A percentile compares a stretch with the other conserved stretches of the same genome.
Conservation (phyloP, 495 filamentous ascomycete genomes). For the Tuber umbilicatum region DNA sequence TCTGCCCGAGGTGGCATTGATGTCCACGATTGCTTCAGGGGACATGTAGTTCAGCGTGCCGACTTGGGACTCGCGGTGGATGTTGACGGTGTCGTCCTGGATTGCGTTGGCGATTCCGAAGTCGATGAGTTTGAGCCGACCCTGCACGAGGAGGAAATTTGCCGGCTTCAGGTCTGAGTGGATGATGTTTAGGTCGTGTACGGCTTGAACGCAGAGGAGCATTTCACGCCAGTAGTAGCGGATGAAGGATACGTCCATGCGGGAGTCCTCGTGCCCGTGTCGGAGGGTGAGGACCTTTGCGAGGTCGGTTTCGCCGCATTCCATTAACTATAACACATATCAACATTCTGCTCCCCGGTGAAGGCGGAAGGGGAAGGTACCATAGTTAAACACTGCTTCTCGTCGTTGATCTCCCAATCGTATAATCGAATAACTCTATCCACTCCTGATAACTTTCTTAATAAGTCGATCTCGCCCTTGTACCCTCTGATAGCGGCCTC, state of each 20-base stretch:
- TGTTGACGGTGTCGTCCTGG: constrained; percentile 92
- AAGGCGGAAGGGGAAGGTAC: constrained; percentile 47
- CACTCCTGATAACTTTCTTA: constrained; percentile 71
- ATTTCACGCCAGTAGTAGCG: constrained; percentile 98
- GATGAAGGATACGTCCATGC: constrained; percentile 82
- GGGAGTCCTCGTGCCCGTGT: constrained; percentile 63
- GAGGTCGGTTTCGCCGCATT: constrained; percentile 93
- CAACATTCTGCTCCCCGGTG: constrained; percentile 9
- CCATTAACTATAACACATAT: constrained; percentile 63
- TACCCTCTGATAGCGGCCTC: constrained; percentile 75
- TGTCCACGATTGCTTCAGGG: constrained; percentile 85
- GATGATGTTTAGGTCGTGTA: constrained; percentile 83
- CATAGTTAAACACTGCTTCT: constrained; percentile 77
- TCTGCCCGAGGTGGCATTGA: constrained; percentile 49
- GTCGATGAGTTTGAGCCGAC: constrained; percentile 78
- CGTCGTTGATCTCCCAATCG: constrained; percentile 87
- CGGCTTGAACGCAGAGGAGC: constrained; percentile 86
- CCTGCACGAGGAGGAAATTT: constrained; percentile 84
- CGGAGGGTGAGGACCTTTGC: constrained; percentile 74
- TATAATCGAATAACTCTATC: constrained; percentile 83
- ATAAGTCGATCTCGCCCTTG: constrained; percentile 92
- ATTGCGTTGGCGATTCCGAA: constrained; percentile 98
- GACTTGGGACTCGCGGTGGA: constrained; percentile 89
- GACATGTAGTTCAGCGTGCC: constrained; percentile 99
- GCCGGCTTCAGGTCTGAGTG: constrained; percentile 95